Evolutionary conservation across 805 yeast genomes (phyloP).

Genomic region (Lachancea waltii): DNA sequence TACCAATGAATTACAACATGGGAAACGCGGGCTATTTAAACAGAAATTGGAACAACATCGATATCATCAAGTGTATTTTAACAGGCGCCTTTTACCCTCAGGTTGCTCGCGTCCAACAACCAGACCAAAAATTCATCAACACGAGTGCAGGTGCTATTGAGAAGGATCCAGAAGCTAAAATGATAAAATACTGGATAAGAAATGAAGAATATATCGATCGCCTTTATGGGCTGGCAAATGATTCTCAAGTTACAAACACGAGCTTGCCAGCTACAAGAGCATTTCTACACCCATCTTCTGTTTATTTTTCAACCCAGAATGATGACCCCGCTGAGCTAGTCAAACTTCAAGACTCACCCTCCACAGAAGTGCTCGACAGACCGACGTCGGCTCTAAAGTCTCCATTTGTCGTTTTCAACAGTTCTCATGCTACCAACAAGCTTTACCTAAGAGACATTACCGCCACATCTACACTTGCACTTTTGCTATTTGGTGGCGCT

Average conservation of each 20-base stretch:
- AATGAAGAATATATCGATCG: constrained; percentile 46
- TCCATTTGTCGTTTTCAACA: constrained; percentile 57
- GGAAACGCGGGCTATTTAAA: constrained; percentile 36
- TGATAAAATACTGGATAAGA: constrained; percentile 66
- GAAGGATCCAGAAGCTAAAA: constrained; percentile 73
- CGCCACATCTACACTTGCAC: constrained; percentile 66
- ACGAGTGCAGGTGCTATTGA: constrained; percentile 76
- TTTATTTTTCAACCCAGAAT: constrained; percentile 49
- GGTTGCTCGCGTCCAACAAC: constrained; percentile 71
- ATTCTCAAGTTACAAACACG: constrained; percentile 15
- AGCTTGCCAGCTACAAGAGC: constrained; percentile 59
- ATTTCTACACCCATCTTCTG: constrained; percentile 82
- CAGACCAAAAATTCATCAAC: constrained; percentile 68
- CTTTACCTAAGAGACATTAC: constrained; percentile 69
- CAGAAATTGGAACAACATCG: constrained; percentile 43
- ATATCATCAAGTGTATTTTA: constrained; percentile 57
- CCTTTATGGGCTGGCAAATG: constrained; percentile 15
- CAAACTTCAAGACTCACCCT: constrained; percentile 11
- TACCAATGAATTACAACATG: constrained; percentile 47
- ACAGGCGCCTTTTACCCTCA: constrained; percentile 83
- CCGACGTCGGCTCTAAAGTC: constrained; percentile 34
- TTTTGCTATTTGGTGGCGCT: constrained; percentile 77
- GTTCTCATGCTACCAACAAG: constrained; percentile 59
- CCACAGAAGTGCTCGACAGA: constrained; percentile 22
- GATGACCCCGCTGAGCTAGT: constrained; percentile 23